Base-by-base conservation (phyloP, 2,329 filamentous ascomycete species). In the Aspergillus phoenicis region DNA sequence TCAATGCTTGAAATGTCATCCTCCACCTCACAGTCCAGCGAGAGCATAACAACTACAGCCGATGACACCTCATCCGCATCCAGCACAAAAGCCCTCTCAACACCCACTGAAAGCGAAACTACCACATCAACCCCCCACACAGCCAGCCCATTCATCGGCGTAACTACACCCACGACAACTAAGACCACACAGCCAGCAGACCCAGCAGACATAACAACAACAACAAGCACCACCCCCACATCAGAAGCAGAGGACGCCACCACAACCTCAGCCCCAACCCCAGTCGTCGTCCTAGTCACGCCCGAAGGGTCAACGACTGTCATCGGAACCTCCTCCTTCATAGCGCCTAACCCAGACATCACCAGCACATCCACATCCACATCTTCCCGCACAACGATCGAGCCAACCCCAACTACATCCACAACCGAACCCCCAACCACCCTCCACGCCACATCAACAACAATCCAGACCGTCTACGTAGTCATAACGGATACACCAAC, bases 201-300 rank as follows among this genome's bases (percentile, higher is more conserved):
- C 10, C 33, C 11, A 11, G 33, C n/a, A 6, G 49, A 30, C 10
- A 52, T 30, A 52, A 33, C 15, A 4, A 53, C 33, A 5, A 20
- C 20, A 2, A 20, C 20, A n/a, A n/a, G n/a, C 20, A 24, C 26
- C 8, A 43, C 10, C 2, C 22, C 20, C 4, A 17, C 52, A 24
- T 10, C 52, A 17, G 38, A 24, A 20, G 15, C 10, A 47, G 22
- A n/a, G 5, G 39, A 56, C 10, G 7, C 58, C n/a, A 39, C 13
- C 28, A 28, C 26, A 5, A 47, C 38, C 15, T 36, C 53, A 10
- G 55, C 39, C 26, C 38, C 38, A 36, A 59, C 56, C 4, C 54
- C 58, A 2, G 51, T 60, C 3, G 43, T 62, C 15, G 41, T 66
- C 17, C 30, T 58, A 20, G 45, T 61, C 30, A 61, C 62, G 3